phyloP scores from a whole-genome alignment of 768 basidiomycete genomes.

The Lenzites betulinus region DNA sequence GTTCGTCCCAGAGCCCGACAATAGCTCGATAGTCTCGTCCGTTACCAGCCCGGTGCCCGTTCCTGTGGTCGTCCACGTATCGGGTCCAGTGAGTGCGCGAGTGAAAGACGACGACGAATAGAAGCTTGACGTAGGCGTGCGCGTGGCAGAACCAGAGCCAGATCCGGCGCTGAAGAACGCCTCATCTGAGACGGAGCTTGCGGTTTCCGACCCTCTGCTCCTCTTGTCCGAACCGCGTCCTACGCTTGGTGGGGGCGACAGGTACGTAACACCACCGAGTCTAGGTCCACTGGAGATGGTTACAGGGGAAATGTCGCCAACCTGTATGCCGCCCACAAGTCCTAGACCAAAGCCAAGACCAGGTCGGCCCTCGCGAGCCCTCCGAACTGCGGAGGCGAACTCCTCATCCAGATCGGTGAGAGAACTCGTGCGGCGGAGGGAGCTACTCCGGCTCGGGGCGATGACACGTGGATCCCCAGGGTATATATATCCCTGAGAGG shows the following conservation, averaged over 20 bases:
- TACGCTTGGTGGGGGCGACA: conserved; percentile 47
- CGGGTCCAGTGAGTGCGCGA: conserved; percentile 29
- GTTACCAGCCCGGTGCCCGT: conserved; percentile 39
- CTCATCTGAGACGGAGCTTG: conserved; percentile 42
- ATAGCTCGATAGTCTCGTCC: conserved; percentile 43
- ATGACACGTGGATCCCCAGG: conserved; percentile 76
- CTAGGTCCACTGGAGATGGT: conserved; percentile 68
- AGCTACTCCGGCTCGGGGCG: conserved; percentile 62
- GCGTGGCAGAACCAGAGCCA: conserved; percentile 36
- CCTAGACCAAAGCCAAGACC: conserved; percentile 49
- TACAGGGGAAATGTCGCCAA: conserved; percentile 64
- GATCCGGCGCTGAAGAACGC: conserved; percentile 45
- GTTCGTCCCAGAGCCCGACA: conserved; percentile 46
- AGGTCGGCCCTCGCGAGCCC: conserved; percentile 43
- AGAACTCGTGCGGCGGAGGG: conserved; percentile 65
- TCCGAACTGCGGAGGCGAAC: conserved; percentile 47
- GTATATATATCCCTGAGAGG: conserved; percentile 66
- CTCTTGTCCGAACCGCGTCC: conserved; percentile 33
- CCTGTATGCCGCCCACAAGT: conserved; percentile 40
- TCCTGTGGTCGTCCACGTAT: conserved; percentile 23
- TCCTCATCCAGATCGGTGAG: conserved; percentile 75
- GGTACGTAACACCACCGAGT: conserved; percentile 43
- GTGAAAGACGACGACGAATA: conserved; percentile 39
- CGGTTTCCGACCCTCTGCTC: conserved; percentile 28
- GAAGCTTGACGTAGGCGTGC: conserved; percentile 37